phyloP scores from a whole-genome alignment of 1,139 yeast species.

The Kurtzmaniella quercitrusa region DNA sequence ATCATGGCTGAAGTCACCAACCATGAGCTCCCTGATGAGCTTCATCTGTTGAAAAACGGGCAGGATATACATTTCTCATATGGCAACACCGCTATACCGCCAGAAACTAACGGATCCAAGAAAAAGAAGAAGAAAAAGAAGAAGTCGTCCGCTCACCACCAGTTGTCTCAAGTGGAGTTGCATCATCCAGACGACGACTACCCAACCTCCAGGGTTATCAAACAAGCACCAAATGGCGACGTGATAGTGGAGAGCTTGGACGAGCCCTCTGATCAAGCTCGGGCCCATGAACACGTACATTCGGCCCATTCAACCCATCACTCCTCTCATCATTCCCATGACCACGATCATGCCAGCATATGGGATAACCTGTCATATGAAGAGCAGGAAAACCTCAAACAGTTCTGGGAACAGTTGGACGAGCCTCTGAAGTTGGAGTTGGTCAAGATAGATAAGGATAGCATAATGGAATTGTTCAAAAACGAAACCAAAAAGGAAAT shows the following conservation, averaged over 20 bases:
- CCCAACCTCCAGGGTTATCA: conserved; percentile 69
- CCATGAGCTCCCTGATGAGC: background rate
- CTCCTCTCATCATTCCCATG: conserved; percentile 5
- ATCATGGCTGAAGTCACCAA: conserved; percentile 1
- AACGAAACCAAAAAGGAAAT: conserved; percentile 18
- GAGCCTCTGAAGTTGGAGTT: conserved; percentile 59
- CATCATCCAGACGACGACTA: conserved; percentile 60
- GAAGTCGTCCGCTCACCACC: conserved; percentile 14
- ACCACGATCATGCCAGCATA: conserved; percentile 24
- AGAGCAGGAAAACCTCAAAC: conserved; percentile 53
- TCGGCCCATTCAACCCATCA: conserved; percentile 1
- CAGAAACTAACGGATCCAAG: conserved; percentile 17
- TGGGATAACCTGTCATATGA: conserved; percentile 61
- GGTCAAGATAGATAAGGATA: conserved; percentile 64
- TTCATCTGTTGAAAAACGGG: conserved; percentile 34
- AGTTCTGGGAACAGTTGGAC: conserved; percentile 69
- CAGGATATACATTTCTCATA: conserved; percentile 61
- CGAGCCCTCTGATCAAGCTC: conserved; percentile 12
- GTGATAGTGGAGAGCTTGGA: conserved; percentile 58
- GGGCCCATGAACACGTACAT: conserved; percentile 1
- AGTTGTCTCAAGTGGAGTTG: conserved; percentile 35
- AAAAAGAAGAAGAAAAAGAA: conserved; percentile 33
- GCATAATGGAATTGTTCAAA: conserved; percentile 62
- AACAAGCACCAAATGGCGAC: conserved; percentile 70
- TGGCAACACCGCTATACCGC: conserved; percentile 9